Evolutionary conservation across 352 stramenopile species (phyloP).

Genomic region (Halophytophthora batemanensis): DNA sequence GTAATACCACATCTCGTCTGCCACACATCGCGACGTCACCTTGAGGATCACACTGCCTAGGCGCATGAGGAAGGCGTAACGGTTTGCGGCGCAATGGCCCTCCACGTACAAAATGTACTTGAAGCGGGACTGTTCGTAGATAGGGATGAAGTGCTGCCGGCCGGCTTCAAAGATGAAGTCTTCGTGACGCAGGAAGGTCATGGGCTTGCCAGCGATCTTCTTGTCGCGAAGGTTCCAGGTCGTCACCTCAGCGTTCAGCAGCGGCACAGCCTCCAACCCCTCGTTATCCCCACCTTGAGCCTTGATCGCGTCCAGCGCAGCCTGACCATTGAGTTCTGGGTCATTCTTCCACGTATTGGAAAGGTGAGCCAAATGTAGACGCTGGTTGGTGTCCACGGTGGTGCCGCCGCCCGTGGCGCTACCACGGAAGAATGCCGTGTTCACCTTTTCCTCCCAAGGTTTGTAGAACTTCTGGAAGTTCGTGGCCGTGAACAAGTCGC

Average conservation of each 20-base stretch:
- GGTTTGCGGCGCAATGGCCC: conserved; percentile 96
- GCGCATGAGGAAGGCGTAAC: conserved; percentile 98
- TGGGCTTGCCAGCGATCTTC: conserved; percentile 92
- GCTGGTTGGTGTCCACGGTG: conserved; percentile 96
- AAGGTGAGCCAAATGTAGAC: conserved; percentile 90
- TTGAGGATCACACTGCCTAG: conserved; percentile 98
- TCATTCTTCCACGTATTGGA: conserved; percentile 93
- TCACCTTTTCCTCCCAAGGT: conserved; percentile 95
- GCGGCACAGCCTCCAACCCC: conserved; percentile 63
- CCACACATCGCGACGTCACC: conserved; percentile 90
- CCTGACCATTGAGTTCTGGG: conserved; percentile 75
- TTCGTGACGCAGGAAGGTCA: conserved; percentile 91
- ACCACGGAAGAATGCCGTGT: conserved; percentile 98
- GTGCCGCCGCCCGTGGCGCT: conserved; percentile 95
- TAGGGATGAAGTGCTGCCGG: conserved; percentile 95
- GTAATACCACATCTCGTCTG: conserved; percentile 98
- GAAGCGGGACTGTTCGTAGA: conserved; percentile 98
- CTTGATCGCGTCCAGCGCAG: conserved; percentile 10
- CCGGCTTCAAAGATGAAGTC: conserved; percentile 88
- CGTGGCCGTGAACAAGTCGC: conserved; percentile 95
- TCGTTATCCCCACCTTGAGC: conserved; percentile 2
- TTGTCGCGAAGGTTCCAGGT: conserved; percentile 96
- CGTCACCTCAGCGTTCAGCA: conserved; percentile 96
- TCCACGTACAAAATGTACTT: conserved; percentile 98
- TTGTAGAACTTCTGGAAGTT: conserved; percentile 97